A percentile compares a stretch with the other conserved stretches of the same genome.
These are phyloP conservation scores for Scenedesmus sp. DNA, from an alignment of 163 green algal species.

Conservation along the genomic window DNA sequence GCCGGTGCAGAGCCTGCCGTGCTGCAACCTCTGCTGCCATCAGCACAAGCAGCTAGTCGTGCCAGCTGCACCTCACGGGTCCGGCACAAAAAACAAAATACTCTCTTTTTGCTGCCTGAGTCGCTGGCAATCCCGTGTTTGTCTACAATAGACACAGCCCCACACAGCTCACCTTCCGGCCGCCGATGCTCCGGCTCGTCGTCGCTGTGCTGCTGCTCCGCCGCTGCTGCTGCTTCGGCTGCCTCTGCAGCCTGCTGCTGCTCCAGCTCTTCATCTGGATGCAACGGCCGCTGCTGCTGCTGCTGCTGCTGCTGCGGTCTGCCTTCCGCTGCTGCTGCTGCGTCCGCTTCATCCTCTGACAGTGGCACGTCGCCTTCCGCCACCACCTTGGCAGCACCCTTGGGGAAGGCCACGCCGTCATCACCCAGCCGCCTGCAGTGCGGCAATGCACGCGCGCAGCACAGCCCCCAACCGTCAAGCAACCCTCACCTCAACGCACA, in stretches of 20 bases:
- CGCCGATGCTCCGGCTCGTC: slow-evolving; percentile 26
- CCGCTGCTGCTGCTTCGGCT: slow-evolving; percentile 56
- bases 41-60: too few relatives aligned
- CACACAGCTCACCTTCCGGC: not conserved
- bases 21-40: not conserved
- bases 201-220: slow-evolving; percentile 18
- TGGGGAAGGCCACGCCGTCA: slow-evolving; percentile 19
- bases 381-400: slow-evolving; percentile 51
- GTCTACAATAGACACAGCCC: too few relatives aligned
- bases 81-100: not conserved
- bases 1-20: too few relatives aligned
- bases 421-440: slow-evolving; percentile 36
- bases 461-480: too few relatives aligned
- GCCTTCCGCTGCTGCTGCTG: slow-evolving; percentile 26
- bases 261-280: slow-evolving; percentile 52
- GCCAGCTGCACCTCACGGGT: not conserved
- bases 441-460: not conserved
- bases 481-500: too few relatives aligned
- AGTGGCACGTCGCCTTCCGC: slow-evolving; percentile 57
- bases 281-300: slow-evolving; percentile 48
- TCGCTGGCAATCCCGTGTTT: too few relatives aligned
- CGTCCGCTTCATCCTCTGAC: slow-evolving; percentile 52
- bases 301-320: slow-evolving; percentile 35
- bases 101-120: too few relatives aligned
- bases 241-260: slow-evolving; percentile 43